Conservation (phyloP, 352 stramenopile species). For the Saprolegnia diclina region DNA sequence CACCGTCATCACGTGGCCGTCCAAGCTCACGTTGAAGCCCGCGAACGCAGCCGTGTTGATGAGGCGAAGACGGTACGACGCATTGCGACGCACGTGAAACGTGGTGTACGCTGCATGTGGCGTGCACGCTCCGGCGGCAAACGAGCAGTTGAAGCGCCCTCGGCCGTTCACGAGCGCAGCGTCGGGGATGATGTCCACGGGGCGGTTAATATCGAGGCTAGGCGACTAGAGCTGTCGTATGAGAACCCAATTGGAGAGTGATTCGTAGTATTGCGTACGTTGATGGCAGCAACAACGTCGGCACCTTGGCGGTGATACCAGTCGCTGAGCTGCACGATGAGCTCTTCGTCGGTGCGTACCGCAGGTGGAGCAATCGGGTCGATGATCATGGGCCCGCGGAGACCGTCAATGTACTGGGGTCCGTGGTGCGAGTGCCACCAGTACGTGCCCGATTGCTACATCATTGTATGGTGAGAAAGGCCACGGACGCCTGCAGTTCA, state of each 20-base stretch:
- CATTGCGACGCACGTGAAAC: constrained; percentile 33
- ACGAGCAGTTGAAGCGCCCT: constrained; percentile 40
- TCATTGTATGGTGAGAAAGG: too few relatives aligned
- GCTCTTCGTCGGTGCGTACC: constrained; percentile 31
- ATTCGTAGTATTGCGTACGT: constrained; percentile 16
- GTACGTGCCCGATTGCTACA: constrained; percentile 41
- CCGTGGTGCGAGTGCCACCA: constrained; percentile 46
- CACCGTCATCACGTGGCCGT: constrained; percentile 40
- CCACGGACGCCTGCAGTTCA: too few relatives aligned
- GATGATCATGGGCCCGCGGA: constrained; percentile 42
- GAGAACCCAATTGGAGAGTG: constrained; percentile 19
- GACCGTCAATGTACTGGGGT: constrained; percentile 40
- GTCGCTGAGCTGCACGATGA: constrained; percentile 35
- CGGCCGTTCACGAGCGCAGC: constrained; percentile 42
- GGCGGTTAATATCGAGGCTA: constrained; percentile 4
- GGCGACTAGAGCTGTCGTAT: neutral
- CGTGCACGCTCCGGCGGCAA: constrained; percentile 30
- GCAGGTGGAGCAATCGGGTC: constrained; percentile 21
- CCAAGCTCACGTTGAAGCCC: constrained; percentile 43
- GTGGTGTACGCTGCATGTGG: constrained; percentile 28
- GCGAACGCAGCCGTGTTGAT: constrained; percentile 43
- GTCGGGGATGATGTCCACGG: constrained; percentile 22
- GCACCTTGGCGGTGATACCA: constrained; percentile 36
- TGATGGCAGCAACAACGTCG: constrained; percentile 1
- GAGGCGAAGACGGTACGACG: constrained; percentile 38